Conservation (phyloP, 176 grass and related monocot genomes). For the Neostapfia colusana region DNA sequence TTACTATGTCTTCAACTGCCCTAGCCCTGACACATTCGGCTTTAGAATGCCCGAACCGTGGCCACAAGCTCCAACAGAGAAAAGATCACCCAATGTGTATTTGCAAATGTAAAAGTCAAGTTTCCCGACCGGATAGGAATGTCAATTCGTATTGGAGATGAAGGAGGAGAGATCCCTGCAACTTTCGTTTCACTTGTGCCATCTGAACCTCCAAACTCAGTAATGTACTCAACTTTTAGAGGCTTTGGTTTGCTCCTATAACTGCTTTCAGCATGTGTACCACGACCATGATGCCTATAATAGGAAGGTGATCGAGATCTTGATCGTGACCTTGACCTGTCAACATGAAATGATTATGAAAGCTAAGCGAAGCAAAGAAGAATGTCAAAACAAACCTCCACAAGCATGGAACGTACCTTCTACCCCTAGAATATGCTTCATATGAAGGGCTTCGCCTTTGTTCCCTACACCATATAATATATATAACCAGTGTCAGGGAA, state of each 20-base stretch:
- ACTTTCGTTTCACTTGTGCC: slow-evolving; percentile 55
- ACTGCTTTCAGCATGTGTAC: slow-evolving; percentile 61
- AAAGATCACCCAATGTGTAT: slow-evolving; percentile 69
- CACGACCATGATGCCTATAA: slow-evolving; percentile 64
- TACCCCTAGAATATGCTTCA: slow-evolving; percentile 88
- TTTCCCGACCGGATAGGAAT: slow-evolving; percentile 83
- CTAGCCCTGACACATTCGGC: slow-evolving; percentile 43
- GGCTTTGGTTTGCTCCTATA: slow-evolving; percentile 72
- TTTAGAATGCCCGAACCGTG: slow-evolving; percentile 44
- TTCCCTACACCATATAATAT: slow-evolving; percentile 57
- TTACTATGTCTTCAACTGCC: slow-evolving; percentile 39
- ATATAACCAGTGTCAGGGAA: not conserved
- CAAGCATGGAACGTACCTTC: slow-evolving; percentile 51
- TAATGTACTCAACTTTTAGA: slow-evolving; percentile 92
- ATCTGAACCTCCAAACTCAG: slow-evolving; percentile 91
- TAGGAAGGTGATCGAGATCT: slow-evolving; percentile 78
- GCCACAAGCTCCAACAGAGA: slow-evolving; percentile 54
- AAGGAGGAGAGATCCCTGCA: slow-evolving; percentile 84
- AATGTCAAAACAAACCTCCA: not conserved
- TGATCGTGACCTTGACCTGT: slow-evolving; percentile 70
- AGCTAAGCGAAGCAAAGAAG: slow-evolving; percentile 25
- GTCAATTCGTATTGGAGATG: slow-evolving; percentile 87
- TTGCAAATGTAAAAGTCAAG: slow-evolving; percentile 83
- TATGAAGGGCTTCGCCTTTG: slow-evolving; percentile 90
- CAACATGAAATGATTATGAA: slow-evolving; percentile 29